Base-by-base conservation (phyloP, 2,329 filamentous ascomycete genomes). In the Pseudocercospora cruenta region DNA sequence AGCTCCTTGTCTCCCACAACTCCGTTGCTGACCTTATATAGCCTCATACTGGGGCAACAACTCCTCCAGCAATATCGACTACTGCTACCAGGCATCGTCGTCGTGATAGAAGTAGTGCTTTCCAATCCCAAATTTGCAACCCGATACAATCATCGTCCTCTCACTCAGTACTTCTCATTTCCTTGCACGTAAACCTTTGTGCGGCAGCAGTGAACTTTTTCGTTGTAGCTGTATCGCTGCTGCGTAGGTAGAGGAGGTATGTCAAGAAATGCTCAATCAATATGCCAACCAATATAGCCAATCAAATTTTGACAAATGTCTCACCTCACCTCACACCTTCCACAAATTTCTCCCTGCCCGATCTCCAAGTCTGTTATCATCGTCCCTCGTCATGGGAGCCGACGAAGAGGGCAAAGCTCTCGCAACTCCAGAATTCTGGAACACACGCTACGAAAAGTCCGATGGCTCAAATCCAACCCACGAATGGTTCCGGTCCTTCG, bases 401-500 rank as follows among this genome's bases (percentile, higher is more conserved):
- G 65, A 69, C 22, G 70, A 76, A 65, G 72, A 78, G 62, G 74
- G 76, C 33, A 73, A 77, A 61, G 75, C 73, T 45, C 78, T 84
- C 28, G 77, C 79, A 45, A 74, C 77, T 36, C 70, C 82, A 6
- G 78, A 80, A 19, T 87, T 83, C 73, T 87, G 85, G 85, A 81
- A 87, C 70, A 72, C 78, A 58, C 80, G 81, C 1, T 87, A 86
- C 72, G 74, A 60, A 1, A 74, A 78, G 43, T 76, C 79, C 0
- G 76, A 79, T 49, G 74, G 73, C 21, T 74, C 79, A 4, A 69
- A 75, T 28, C 82, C 80, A 4, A 81, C 79, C 0, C 82, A 86
- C 70, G 85, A 88, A 70, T 88, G 86, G 85, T 84, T 85, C 67
- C 80, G 82, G 19, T 78, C 78, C 2, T 88, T 83, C 67, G 65